Evolutionary conservation across 352 stramenopile genomes (phyloP).

Genomic region (Globisporangium solare): DNA sequence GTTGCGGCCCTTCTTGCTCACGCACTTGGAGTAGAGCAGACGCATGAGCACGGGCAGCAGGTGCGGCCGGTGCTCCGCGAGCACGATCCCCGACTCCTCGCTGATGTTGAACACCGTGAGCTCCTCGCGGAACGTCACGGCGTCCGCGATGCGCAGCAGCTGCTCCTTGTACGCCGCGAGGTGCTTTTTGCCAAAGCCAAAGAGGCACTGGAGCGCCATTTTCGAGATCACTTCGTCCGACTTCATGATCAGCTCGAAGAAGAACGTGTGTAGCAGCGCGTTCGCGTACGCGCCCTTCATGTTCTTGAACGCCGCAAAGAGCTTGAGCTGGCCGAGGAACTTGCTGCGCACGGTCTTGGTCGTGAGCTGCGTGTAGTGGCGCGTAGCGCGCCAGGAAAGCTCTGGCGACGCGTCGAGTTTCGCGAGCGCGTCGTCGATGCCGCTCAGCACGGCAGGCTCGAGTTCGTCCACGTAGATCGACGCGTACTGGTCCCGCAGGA

Average conservation of each 20-base stretch:
- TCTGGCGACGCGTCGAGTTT: constrained; percentile 25
- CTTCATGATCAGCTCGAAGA: constrained; percentile 89
- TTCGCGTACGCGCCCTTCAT: constrained; percentile 85
- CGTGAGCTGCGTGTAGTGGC: constrained; percentile 39
- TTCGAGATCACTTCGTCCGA: constrained; percentile 85
- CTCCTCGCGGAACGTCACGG: constrained; percentile 85
- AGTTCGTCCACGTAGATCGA: constrained; percentile 75
- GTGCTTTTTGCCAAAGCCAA: constrained; percentile 79
- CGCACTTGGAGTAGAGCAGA: constrained; percentile 88
- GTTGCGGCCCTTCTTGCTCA: constrained; percentile 83
- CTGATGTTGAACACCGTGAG: constrained; percentile 87
- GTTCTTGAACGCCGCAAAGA: constrained; percentile 83
- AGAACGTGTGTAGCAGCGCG: constrained; percentile 69
- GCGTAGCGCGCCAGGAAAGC: constrained; percentile 19
- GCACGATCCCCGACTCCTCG: constrained; percentile 55
- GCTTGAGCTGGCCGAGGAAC: constrained; percentile 74
- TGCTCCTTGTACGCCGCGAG: constrained; percentile 84
- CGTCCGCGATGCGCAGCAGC: constrained; percentile 77
- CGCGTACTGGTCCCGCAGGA: constrained; percentile 79
- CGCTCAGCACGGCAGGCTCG: constrained; percentile 25
- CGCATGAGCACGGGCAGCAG: constrained; percentile 86
- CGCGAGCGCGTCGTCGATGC: constrained; percentile 43
- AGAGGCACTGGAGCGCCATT: constrained; percentile 83
- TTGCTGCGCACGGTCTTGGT: constrained; percentile 78
- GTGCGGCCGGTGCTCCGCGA: constrained; percentile 70